These are phyloP conservation scores for Xanthoconium stramineum DNA, from an alignment of 768 basidiomycete genomes.

Conservation along the genomic window DNA sequence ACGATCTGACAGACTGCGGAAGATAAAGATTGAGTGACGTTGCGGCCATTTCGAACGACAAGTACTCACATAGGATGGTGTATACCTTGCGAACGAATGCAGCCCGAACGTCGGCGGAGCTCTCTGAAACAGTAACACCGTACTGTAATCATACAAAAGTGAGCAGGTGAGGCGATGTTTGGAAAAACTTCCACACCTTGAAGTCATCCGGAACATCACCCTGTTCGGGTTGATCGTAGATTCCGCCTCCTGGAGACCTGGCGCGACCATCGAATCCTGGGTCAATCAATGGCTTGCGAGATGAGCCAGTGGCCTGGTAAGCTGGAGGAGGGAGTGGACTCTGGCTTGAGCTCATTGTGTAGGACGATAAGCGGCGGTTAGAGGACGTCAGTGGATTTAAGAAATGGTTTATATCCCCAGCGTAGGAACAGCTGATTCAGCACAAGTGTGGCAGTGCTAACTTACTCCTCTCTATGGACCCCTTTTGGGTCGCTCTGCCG, in stretches of 20 bases:
- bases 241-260: slow-evolving; percentile 45
- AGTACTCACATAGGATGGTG: slow-evolving; percentile 74
- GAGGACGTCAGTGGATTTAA: slow-evolving; percentile 6
- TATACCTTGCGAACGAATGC: slow-evolving; percentile 93
- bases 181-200: slow-evolving; percentile 54
- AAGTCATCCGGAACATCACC: slow-evolving; percentile 91
- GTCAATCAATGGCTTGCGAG: slow-evolving; percentile 34
- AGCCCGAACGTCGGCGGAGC: slow-evolving; percentile 71
- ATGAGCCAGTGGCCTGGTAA: slow-evolving; percentile 45
- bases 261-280: slow-evolving; percentile 41
- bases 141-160: slow-evolving; percentile 46
- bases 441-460: slow-evolving; percentile 21
- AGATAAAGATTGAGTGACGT: slow-evolving; percentile 1
- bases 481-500: slow-evolving; percentile 1
- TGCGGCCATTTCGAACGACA: background rate
- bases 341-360: slow-evolving; percentile 50
- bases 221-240: slow-evolving; percentile 68
- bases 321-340: slow-evolving; percentile 62
- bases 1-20: slow-evolving; percentile 70
- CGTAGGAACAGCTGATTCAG: slow-evolving; percentile 24
- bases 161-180: slow-evolving; percentile 1
- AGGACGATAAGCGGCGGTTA: slow-evolving; percentile 16
- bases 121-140: slow-evolving; percentile 76
- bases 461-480: background rate
- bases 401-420: slow-evolving; percentile 9